Conservation (phyloP, 1,139 yeast species). For the Scheffersomyces quercinus region DNA sequence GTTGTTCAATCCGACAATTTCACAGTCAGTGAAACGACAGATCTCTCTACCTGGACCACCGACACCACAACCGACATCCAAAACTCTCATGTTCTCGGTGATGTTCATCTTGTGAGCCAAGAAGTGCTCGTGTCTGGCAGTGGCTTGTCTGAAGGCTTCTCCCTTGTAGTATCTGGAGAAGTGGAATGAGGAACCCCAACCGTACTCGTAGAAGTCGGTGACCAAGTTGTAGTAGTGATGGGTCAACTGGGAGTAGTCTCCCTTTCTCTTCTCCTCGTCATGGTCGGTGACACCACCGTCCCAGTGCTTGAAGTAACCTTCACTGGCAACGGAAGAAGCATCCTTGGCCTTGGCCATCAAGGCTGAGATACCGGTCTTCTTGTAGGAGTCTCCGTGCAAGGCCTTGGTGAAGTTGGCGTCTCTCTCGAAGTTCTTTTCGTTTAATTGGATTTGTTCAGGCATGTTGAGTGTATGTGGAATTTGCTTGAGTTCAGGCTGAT, state of each 20-base stretch:
- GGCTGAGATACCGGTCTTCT: slow-evolving; percentile 73
- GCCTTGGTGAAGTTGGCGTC: slow-evolving; percentile 77
- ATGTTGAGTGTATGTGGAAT: slow-evolving; percentile 1
- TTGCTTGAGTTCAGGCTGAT: too few species aligned
- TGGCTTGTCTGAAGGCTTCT: slow-evolving; percentile 91
- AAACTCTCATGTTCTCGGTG: slow-evolving; percentile 76
- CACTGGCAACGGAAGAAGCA: slow-evolving; percentile 82
- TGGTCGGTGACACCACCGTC: slow-evolving; percentile 80
- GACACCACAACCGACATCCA: slow-evolving; percentile 99
- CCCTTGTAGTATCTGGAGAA: slow-evolving; percentile 92
- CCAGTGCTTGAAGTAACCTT: slow-evolving; percentile 96
- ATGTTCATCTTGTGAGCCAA: slow-evolving; percentile 86
- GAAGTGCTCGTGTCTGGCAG: slow-evolving; percentile 97
- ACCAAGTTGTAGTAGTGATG: slow-evolving; percentile 96
- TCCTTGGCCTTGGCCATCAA: slow-evolving; percentile 70
- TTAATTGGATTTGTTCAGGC: slow-evolving; percentile 18
- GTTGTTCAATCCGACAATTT: slow-evolving; percentile 89
- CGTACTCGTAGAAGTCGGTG: slow-evolving; percentile 94
- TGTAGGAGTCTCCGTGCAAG: slow-evolving; percentile 76
- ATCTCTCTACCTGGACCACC: slow-evolving; percentile 99
- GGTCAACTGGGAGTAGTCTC: slow-evolving; percentile 86
- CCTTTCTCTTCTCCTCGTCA: slow-evolving; percentile 74
- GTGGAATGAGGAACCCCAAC: slow-evolving; percentile 99
- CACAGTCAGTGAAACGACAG: slow-evolving; percentile 84
- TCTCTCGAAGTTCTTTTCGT: slow-evolving; percentile 43